A percentile compares a stretch with the other conserved stretches of the same genome.
Conservation (phyloP, 129 eudicot genomes). For the Chrysanthemum lavandulifolium region DNA sequence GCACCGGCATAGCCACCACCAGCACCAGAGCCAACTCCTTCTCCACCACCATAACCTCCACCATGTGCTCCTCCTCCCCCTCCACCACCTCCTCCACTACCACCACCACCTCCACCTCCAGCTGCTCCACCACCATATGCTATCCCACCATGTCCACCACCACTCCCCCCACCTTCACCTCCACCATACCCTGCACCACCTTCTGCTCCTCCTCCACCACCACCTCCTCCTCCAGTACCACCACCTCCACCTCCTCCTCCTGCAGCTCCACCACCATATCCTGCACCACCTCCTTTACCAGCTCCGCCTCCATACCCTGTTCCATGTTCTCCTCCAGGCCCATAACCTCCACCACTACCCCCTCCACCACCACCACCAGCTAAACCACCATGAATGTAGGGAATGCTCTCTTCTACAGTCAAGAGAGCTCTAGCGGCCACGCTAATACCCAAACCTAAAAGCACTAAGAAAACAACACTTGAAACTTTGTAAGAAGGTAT, state of each 20-base stretch:
- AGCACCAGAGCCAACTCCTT: conserved; percentile 36
- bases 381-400: conserved; percentile 32
- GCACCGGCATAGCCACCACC: conserved; percentile 49
- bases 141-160: conserved; percentile 39
- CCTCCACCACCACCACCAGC: conserved; percentile 43
- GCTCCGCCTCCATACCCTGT: conserved; percentile 47
- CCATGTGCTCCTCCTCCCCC: conserved; percentile 30
- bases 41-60: conserved; percentile 43
- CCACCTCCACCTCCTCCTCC: conserved; percentile 37
- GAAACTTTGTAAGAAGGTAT: conserved; percentile 37
- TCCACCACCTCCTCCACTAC: conserved; percentile 29
- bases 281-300: conserved; percentile 39
- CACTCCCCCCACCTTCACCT: conserved; percentile 43
- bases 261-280: conserved; percentile 41
- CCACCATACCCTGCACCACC: conserved; percentile 32
- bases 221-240: conserved; percentile 28
- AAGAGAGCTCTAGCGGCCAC: conserved; percentile 49
- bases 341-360: conserved; percentile 48
- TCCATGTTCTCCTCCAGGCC: conserved; percentile 43
- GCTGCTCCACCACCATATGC: conserved; percentile 32
- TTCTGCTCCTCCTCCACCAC: conserved; percentile 28
- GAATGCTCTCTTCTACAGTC: conserved; percentile 28
- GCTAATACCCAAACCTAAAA: conserved; percentile 38
- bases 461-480: conserved; percentile 37
- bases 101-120: conserved; percentile 31